Evolutionary conservation across 1,284 basidiomycete species (phyloP), one percentile per base, ranked within the genome.

Genomic region (Tilletia setariae): DNA sequence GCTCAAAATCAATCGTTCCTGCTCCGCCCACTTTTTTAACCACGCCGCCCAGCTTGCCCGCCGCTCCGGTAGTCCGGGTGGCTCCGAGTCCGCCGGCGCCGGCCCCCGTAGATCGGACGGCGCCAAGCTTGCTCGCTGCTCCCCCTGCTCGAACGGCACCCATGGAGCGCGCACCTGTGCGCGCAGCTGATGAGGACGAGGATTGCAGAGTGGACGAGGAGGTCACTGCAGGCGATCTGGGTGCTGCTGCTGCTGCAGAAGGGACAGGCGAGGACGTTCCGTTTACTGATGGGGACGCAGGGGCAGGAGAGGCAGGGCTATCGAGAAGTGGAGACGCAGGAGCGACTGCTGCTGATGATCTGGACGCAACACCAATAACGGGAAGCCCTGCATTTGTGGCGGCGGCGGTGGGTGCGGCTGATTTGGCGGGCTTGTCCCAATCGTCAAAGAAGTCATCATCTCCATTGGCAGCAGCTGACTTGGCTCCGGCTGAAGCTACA

Each of bases 391-490:
- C 21, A 7, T 43, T 15, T 6, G 25, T 42, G 8, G 68, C 64
- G 43, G 72, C 59, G 0, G 70, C 63, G 11, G 74, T 63, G 43
- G 70, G 66, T 23, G 74, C 47, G 13, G 76, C 53, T 21, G 71
- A 59, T 30, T 28, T 42, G 25, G 72, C 66, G 1, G 70, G 69
- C 47, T 71, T 69, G 43, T 72, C 70, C 69, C 69, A 70, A 49
- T 72, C 69, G 40, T 72, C 70, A 42, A 72, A 71, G 53, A 72
- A 98, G 83, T 98, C 94, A 64, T 93, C 92, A 16, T 78, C 74
- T 25, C 91, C 91, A 1, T 87, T 72, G 25, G 69, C 74, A 15
- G 21, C 63, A 7, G 70, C 67, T 11, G 72, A 67, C 11, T 67
- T 46, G 0, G 84, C 78, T 4, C 83, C 74, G 2, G 84, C 74